Percentiles rank a stretch among this genome's conserved stretches.
These are phyloP conservation scores for Thermochaetoides thermophila DNA, from an alignment of 495 filamentous ascomycete species.

Conservation along the genomic window DNA sequence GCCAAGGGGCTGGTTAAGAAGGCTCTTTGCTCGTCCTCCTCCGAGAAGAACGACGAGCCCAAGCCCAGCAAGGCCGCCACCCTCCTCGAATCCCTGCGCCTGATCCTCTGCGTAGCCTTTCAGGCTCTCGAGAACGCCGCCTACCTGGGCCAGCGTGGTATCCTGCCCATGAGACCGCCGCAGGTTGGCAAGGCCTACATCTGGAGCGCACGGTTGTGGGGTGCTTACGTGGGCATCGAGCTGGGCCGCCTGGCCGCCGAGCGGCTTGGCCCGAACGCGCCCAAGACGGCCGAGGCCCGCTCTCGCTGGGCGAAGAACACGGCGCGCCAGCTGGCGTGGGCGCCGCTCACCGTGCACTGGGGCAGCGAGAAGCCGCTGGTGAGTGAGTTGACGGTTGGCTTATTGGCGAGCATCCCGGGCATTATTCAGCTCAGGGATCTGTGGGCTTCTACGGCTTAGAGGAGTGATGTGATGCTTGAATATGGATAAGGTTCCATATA, in stretches of 20 bases:
- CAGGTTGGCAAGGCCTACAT: slow-evolving; percentile 41
- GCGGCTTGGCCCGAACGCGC: slow-evolving; percentile 20
- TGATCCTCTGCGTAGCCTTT: slow-evolving; percentile 48
- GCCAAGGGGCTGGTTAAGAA: slow-evolving; percentile 33
- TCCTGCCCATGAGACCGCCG: slow-evolving; percentile 44
- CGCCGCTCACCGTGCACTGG: slow-evolving; percentile 62
- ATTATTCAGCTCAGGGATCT: slow-evolving; percentile 50
- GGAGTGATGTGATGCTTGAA: too few relatives aligned
- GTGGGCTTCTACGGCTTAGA: slow-evolving; percentile 40
- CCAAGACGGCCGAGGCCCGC: slow-evolving; percentile 25
- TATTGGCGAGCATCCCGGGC: slow-evolving; percentile 51
- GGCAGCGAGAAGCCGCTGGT: slow-evolving; percentile 55
- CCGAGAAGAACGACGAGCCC: neutral
- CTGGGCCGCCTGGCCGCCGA: slow-evolving; percentile 47
- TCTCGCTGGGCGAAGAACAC: slow-evolving; percentile 32
- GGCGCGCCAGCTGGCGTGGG: slow-evolving; percentile 37
- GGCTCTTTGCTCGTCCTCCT: slow-evolving; percentile 7
- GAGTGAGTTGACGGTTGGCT: slow-evolving; percentile 42
- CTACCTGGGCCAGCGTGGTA: slow-evolving; percentile 55
- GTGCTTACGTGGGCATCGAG: slow-evolving; percentile 60
- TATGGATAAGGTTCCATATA: too few relatives aligned
- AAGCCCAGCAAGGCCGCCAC: slow-evolving; percentile 24
- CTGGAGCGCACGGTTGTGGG: slow-evolving; percentile 74
- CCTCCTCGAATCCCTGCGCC: slow-evolving; percentile 49
- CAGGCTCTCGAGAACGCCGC: slow-evolving; percentile 76